Conservation (phyloP, 805 yeast species). For the Candida dajiaensis region DNA sequence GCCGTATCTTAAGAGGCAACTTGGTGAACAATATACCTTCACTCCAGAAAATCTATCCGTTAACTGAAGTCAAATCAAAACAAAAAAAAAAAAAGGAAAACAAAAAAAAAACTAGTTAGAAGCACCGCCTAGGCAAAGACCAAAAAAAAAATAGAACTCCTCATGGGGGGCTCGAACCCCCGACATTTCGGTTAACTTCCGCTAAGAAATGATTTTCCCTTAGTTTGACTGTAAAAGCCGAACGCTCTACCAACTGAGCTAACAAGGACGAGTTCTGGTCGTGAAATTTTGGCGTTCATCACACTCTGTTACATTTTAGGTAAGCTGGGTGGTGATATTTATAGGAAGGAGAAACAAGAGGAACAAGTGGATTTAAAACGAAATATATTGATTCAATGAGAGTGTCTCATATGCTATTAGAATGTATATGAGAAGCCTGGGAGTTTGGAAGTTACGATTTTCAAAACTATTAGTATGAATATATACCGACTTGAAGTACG, state of each 20-base stretch:
- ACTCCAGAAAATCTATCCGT: neutral
- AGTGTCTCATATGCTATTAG: too few relatives aligned
- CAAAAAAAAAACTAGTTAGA: neutral
- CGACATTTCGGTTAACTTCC: constrained; percentile 17
- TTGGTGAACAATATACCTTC: neutral
- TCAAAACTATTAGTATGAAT: too few relatives aligned
- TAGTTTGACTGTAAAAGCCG: constrained; percentile 15
- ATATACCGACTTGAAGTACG: too few relatives aligned
- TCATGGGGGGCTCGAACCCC: constrained; percentile 21
- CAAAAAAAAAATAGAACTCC: constrained; percentile 6
- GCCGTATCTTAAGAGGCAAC: neutral
- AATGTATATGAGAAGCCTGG: too few relatives aligned
- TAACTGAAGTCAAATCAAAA: constrained; percentile 1
- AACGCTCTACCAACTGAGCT: constrained; percentile 20
- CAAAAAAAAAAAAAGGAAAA: constrained; percentile 3
- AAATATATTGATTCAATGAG: too few relatives aligned
- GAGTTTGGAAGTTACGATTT: too few relatives aligned
- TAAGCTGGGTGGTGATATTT: too few relatives aligned
- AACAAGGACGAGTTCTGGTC: constrained; percentile 17
- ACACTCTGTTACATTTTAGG: too few relatives aligned
- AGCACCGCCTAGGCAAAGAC: neutral
- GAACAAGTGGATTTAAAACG: too few relatives aligned
- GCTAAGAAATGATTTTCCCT: constrained; percentile 2
- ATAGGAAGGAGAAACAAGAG: too few relatives aligned
- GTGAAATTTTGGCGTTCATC: too few relatives aligned